Percentiles rank a stretch among this genome's conserved stretches.
These are phyloP conservation scores for Rossbeevera mucosa DNA, from an alignment of 768 basidiomycete genomes.

Conservation along the genomic window DNA sequence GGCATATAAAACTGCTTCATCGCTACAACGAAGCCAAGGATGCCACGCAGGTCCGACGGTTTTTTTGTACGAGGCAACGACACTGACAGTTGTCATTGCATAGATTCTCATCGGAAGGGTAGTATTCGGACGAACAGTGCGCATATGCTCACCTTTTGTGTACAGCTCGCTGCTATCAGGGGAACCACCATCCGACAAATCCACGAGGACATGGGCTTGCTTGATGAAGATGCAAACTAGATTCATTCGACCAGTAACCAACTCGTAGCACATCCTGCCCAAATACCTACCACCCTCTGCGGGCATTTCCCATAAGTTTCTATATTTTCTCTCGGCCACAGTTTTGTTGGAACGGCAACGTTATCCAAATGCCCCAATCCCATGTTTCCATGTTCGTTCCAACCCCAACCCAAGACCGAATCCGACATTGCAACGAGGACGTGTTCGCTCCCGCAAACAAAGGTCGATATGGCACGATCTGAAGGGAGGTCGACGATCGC, in stretches of 20 bases:
- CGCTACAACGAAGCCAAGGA: slow-evolving; percentile 81
- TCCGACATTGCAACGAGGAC: slow-evolving; percentile 42
- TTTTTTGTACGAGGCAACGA: background rate
- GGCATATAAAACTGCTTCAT: slow-evolving; percentile 69
- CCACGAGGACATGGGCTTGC: slow-evolving; percentile 66
- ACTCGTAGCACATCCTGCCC: slow-evolving; percentile 33
- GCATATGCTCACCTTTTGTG: slow-evolving; percentile 14
- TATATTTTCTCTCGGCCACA: slow-evolving; percentile 44
- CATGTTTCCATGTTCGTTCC: slow-evolving; percentile 98
- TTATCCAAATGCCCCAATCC: slow-evolving; percentile 63
- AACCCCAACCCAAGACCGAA: slow-evolving; percentile 83
- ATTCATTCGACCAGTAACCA: slow-evolving; percentile 28
- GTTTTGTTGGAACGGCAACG: slow-evolving; percentile 40
- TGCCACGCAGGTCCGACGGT: slow-evolving; percentile 58
- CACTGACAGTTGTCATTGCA: slow-evolving; percentile 1
- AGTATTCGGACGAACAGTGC: slow-evolving; percentile 9
- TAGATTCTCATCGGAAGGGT: slow-evolving; percentile 81
- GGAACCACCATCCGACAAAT: slow-evolving; percentile 70
- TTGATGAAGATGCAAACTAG: slow-evolving; percentile 47
- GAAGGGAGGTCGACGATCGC: slow-evolving; percentile 23
- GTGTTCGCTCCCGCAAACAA: slow-evolving; percentile 87
- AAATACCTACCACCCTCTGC: slow-evolving; percentile 16
- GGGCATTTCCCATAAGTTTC: slow-evolving; percentile 5
- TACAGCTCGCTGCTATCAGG: slow-evolving; percentile 66
- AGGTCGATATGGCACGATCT: slow-evolving; percentile 20